phyloP scores from a whole-genome alignment of 2,329 filamentous ascomycete genomes.

The Colletotrichum sp. region DNA sequence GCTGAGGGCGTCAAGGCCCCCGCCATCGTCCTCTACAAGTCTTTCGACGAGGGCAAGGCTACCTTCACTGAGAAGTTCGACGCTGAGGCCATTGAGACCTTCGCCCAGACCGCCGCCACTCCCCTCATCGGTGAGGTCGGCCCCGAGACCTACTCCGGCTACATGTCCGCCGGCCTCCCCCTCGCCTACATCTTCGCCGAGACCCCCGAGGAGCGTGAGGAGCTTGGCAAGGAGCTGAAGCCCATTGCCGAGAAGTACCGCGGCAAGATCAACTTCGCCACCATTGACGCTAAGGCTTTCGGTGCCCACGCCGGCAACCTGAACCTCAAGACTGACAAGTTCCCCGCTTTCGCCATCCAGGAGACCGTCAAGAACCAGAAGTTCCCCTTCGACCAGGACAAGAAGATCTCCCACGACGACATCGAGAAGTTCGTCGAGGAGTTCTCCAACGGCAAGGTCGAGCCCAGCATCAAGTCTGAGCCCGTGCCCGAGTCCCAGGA shows the following conservation, averaged over 20 bases:
- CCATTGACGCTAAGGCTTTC: conserved; percentile 92
- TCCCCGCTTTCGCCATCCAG: conserved; percentile 98
- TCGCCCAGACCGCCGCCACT: conserved; percentile 83
- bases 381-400: conserved; percentile 88
- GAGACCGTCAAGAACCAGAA: conserved; percentile 95
- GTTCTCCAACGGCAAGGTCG: conserved; percentile 84
- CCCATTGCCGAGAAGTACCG: conserved; percentile 89
- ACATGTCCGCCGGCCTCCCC: conserved; percentile 87
- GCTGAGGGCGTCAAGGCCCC: conserved; percentile 88
- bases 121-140: conserved; percentile 95
- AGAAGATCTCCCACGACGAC: conserved; percentile 72
- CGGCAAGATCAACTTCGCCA: conserved; percentile 96
- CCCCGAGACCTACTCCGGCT: conserved; percentile 92
- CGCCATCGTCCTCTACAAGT: conserved; percentile 92
- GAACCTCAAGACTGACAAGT: conserved; percentile 94
- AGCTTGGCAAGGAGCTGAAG: conserved; percentile 79
- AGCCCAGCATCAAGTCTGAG: conserved; percentile 98
- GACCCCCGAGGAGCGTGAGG: conserved; percentile 84
- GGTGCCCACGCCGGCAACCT: conserved; percentile 96
- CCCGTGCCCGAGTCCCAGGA: conserved; percentile 93
- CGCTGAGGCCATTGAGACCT: conserved; percentile 77
- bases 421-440: conserved; percentile 86
- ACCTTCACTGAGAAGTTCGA: conserved; percentile 83
- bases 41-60: conserved; percentile 95
- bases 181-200: conserved; percentile 98